Evolutionary conservation across 345 rosid genomes (phyloP).

Genomic region (Brassica nigra): DNA sequence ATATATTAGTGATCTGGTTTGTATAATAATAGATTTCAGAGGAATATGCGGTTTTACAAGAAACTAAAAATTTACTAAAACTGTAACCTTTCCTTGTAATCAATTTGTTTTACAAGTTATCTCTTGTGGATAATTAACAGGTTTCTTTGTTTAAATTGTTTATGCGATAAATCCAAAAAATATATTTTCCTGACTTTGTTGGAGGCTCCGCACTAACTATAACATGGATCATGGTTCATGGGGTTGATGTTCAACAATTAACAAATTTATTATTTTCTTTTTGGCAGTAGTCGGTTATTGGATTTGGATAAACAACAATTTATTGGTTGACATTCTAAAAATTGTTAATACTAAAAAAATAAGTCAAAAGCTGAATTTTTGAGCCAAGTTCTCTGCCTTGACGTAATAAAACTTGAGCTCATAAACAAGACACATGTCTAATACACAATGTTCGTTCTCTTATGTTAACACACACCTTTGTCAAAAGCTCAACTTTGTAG

Average conservation of each 20-base stretch:
- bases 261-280: background rate
- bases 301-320: slow-evolving; percentile 13
- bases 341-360: background rate
- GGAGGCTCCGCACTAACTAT: slow-evolving; percentile 19
- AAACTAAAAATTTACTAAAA: background rate
- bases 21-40: background rate
- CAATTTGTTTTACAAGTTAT: background rate
- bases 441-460: background rate
- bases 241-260: background rate
- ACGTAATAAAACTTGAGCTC: background rate
- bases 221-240: slow-evolving; percentile 27
- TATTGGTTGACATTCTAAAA: slow-evolving; percentile 15
- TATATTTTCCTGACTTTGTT: slow-evolving; percentile 11
- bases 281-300: slow-evolving; percentile 7
- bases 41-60: background rate
- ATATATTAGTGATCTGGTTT: background rate
- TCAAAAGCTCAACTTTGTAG: too few relatives aligned
- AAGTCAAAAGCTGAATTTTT: background rate
- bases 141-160: background rate
- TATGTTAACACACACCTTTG: background rate
- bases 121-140: background rate
- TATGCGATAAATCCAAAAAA: background rate
- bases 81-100: background rate
- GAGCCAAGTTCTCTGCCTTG: background rate
- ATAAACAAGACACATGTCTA: background rate